Conservation (phyloP, 495 filamentous ascomycete species). For the Xylaria bambusicola region DNA sequence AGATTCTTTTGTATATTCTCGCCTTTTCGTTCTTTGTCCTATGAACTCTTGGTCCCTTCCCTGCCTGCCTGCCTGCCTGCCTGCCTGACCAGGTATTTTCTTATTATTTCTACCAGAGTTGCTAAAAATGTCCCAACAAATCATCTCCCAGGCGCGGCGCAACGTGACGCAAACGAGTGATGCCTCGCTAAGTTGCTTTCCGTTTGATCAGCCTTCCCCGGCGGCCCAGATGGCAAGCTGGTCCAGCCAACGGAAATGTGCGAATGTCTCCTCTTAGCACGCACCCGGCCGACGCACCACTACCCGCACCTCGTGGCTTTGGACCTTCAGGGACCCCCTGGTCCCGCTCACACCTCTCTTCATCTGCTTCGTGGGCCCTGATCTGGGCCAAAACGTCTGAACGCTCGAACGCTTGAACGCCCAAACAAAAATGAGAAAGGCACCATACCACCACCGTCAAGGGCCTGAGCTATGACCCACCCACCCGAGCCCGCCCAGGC, state of each 20-base stretch:
- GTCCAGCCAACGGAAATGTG: background rate
- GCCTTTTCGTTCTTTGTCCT: background rate
- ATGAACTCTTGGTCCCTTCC: background rate
- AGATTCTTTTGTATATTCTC: background rate
- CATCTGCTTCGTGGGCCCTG: background rate
- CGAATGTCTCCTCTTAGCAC: background rate
- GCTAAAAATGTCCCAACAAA: no score
- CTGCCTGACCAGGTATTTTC: no score
- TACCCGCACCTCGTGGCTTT: conserved; percentile 18
- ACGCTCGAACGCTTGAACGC: no score
- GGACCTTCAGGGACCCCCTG: conserved; percentile 4
- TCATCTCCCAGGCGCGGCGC: no score
- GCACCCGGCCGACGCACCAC: background rate
- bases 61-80: no score
- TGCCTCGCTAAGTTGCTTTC: conserved; percentile 1
- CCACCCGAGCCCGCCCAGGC: background rate
- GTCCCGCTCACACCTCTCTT: conserved; percentile 8
- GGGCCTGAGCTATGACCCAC: conserved; percentile 3
- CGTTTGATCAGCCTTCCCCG: conserved; percentile 4
- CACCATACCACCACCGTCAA: conserved; percentile 9
- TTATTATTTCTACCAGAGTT: no score
- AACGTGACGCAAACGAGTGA: no score
- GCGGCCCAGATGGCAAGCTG: no score
- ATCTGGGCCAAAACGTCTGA: conserved; percentile 2
- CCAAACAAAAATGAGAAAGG: no score